Evolutionary conservation across 2,329 filamentous ascomycete species (phyloP).

Genomic region (Davidsoniella eucalypti): DNA sequence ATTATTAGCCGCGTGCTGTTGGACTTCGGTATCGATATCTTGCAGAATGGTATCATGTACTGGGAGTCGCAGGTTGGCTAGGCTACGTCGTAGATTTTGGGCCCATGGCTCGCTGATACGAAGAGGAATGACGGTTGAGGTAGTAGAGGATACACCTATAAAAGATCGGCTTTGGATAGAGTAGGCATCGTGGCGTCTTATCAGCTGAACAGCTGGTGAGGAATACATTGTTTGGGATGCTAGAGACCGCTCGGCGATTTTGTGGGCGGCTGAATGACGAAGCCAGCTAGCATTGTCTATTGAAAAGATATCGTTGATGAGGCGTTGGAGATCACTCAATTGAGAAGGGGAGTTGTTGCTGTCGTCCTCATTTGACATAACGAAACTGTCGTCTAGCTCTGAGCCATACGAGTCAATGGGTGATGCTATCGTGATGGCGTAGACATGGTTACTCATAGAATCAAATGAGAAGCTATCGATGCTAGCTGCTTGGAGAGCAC

Average conservation of each 20-base stretch:
- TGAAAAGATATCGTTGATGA: slow-evolving; percentile 65
- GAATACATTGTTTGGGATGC: slow-evolving; percentile 10
- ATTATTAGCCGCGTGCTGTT: slow-evolving; percentile 51
- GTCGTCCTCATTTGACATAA: slow-evolving; percentile 86
- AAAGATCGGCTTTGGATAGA: neutral
- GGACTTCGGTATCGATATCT: slow-evolving; percentile 52
- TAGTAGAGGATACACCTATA: neutral
- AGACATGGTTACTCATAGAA: slow-evolving; percentile 28
- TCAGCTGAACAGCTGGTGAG: neutral
- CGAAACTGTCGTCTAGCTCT: slow-evolving; percentile 71
- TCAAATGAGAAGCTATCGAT: slow-evolving; percentile 52
- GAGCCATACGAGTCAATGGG: slow-evolving; percentile 30
- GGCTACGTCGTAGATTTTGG: slow-evolving; percentile 57
- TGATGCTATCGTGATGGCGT: slow-evolving; percentile 45
- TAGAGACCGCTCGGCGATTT: slow-evolving; percentile 57
- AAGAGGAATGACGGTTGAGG: neutral
- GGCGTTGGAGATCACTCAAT: slow-evolving; percentile 50
- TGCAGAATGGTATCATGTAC: slow-evolving; percentile 41
- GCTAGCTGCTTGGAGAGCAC: slow-evolving; percentile 37
- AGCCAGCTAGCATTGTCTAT: slow-evolving; percentile 64
- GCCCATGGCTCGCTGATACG: slow-evolving; percentile 51
- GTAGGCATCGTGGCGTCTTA: neutral
- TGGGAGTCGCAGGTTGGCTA: slow-evolving; percentile 57
- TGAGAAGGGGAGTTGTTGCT: slow-evolving; percentile 54
- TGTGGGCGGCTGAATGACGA: slow-evolving; percentile 66